Percentiles rank a stretch among this genome's conserved stretches.
Conservation (phyloP, 2,329 filamentous ascomycete genomes). For the Leptosphaerulina australis region DNA sequence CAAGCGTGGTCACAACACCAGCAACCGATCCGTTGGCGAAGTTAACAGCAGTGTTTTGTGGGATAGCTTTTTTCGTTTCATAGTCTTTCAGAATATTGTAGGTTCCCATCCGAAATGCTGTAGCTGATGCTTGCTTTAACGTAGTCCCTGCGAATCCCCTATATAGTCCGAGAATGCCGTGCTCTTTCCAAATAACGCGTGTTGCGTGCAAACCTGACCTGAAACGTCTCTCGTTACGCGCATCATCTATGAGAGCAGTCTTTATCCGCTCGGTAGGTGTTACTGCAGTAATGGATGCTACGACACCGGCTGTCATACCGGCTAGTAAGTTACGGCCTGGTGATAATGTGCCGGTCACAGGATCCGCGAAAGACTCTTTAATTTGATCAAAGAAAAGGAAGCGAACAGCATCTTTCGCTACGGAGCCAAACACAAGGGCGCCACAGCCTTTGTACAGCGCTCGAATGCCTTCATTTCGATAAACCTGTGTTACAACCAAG, state of each 20-base stretch:
- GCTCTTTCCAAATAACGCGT: constrained; percentile 55
- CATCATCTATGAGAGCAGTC: constrained; percentile 70
- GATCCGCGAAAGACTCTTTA: constrained; percentile 62
- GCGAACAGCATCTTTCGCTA: constrained; percentile 69
- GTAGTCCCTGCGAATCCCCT: constrained; percentile 66
- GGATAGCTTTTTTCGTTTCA: constrained; percentile 55
- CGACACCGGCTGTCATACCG: constrained; percentile 67
- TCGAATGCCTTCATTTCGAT: constrained; percentile 61
- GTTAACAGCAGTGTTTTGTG: constrained; percentile 59
- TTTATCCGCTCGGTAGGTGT: constrained; percentile 73
- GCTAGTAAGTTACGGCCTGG: constrained; percentile 64
- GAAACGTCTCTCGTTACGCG: constrained; percentile 58
- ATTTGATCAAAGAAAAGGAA: constrained; percentile 71
- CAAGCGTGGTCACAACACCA: constrained; percentile 64
- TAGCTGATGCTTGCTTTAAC: constrained; percentile 66
- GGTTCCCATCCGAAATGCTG: constrained; percentile 66
- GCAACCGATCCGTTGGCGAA: constrained; percentile 68
- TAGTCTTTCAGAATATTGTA: constrained; percentile 70
- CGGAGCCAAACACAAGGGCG: constrained; percentile 64
- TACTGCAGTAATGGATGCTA: constrained; percentile 68
- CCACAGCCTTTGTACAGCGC: constrained; percentile 69
- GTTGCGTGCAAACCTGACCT: constrained; percentile 59
- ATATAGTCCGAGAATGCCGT: constrained; percentile 63
- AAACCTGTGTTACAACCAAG: constrained; percentile 61
- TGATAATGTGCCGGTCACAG: constrained; percentile 62